Evolutionary conservation across 768 basidiomycete genomes (phyloP).

Genomic region (Hortiboletus campestris): DNA sequence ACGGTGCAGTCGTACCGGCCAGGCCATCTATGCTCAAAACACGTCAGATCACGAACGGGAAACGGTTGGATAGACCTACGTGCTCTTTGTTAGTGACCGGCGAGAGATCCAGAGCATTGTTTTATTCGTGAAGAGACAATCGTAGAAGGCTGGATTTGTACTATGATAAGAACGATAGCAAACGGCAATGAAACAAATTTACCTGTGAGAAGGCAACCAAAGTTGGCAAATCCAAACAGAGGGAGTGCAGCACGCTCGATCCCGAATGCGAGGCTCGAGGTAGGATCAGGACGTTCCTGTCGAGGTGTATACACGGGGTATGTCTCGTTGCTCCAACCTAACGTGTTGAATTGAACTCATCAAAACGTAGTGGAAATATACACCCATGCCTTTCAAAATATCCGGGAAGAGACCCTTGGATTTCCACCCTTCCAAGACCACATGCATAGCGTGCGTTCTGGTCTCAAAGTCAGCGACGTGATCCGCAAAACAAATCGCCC

Average conservation of each 20-base stretch:
- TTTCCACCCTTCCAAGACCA: slow-evolving; percentile 16
- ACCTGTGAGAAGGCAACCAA: slow-evolving; percentile 44
- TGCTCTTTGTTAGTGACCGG: slow-evolving; percentile 39
- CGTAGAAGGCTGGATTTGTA: slow-evolving; percentile 32
- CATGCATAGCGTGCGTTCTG: slow-evolving; percentile 14
- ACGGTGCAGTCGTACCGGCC: slow-evolving; percentile 44
- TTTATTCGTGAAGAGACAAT: slow-evolving; percentile 28
- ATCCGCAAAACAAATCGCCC: slow-evolving; percentile 23
- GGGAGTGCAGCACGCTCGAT: slow-evolving; percentile 45
- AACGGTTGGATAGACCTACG: slow-evolving; percentile 26
- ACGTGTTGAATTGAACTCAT: not conserved
- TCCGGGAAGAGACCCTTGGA: slow-evolving; percentile 16
- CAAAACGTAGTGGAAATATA: not conserved
- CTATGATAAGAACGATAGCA: not conserved
- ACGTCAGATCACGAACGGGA: not conserved
- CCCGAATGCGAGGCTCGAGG: slow-evolving; percentile 32
- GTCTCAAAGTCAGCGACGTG: slow-evolving; percentile 12
- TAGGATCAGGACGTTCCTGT: not conserved
- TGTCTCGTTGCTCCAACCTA: slow-evolving; percentile 26
- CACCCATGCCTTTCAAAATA: slow-evolving; percentile 17
- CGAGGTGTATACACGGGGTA: slow-evolving; percentile 27
- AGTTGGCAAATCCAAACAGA: slow-evolving; percentile 44
- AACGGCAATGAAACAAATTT: not conserved
- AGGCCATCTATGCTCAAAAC: slow-evolving; percentile 18
- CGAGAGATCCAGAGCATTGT: slow-evolving; percentile 41